phyloP scores from a whole-genome alignment of 179 eudicot genomes.

The Gypsophila paniculata region DNA sequence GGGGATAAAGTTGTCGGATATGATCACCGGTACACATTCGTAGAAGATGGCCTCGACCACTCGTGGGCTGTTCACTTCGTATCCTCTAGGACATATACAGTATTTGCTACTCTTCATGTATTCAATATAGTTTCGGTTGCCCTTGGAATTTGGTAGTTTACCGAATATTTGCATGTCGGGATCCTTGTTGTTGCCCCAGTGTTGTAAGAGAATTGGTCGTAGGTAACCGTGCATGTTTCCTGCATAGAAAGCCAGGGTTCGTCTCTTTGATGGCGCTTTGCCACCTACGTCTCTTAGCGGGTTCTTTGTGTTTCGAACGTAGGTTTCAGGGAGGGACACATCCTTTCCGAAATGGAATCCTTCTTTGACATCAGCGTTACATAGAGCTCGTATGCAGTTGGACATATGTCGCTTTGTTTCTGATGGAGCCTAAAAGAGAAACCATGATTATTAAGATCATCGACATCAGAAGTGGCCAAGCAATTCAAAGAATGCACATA shows the following conservation, averaged over 20 bases:
- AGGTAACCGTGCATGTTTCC: constrained; percentile 58
- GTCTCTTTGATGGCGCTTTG: constrained; percentile 35
- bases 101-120: constrained; percentile 53
- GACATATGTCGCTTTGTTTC: constrained; percentile 44
- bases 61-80: constrained; percentile 50
- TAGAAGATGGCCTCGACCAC: constrained; percentile 57
- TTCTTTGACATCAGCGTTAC: constrained; percentile 48
- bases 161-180: constrained; percentile 45
- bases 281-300: constrained; percentile 45
- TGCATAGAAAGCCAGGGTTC: constrained; percentile 50
- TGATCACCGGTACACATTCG: constrained; percentile 57
- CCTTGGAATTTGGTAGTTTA: constrained; percentile 34
- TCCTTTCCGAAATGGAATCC: constrained; percentile 53
- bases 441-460: not conserved
- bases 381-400: constrained; percentile 51
- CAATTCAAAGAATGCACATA: too few relatives aligned
- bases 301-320: constrained; percentile 32
- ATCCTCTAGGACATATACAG: constrained; percentile 56
- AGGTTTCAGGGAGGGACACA: constrained; percentile 50
- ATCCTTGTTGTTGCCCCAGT: constrained; percentile 51
- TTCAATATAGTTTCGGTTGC: constrained; percentile 39
- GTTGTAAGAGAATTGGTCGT: constrained; percentile 40
- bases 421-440: constrained; percentile 43
- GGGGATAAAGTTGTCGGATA: constrained; percentile 54
- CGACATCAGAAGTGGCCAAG: too few relatives aligned